Percentiles rank a stretch among this genome's conserved stretches.
phyloP scores from a whole-genome alignment of 2,329 filamentous ascomycete species.

The Colletotrichum scovillei region DNA sequence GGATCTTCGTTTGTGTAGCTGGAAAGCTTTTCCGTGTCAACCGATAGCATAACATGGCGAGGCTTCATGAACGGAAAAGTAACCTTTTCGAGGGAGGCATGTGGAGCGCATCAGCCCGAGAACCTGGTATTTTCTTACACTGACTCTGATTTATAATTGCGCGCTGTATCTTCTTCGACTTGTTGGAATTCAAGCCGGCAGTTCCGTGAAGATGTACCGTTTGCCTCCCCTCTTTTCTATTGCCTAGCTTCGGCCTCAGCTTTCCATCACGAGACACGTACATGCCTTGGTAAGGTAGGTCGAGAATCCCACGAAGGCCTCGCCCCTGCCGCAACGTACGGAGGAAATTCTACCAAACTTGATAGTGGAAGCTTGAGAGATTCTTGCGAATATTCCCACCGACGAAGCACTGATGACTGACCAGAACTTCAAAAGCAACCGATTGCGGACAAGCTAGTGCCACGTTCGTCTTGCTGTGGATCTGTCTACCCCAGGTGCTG shows the following conservation, averaged over 20 bases:
- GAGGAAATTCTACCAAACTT: background rate
- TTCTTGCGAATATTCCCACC: background rate
- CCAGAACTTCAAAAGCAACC: background rate
- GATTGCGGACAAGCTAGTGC: conserved; percentile 10
- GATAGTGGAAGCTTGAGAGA: conserved; percentile 6
- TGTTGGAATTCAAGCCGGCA: conserved; percentile 10
- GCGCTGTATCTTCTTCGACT: background rate
- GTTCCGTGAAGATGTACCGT: conserved; percentile 17
- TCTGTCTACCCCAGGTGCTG: background rate
- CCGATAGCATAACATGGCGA: background rate
- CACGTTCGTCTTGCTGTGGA: background rate
- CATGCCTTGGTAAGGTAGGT: background rate
- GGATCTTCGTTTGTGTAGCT: background rate
- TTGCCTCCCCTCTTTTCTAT: background rate
- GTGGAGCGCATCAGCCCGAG: conserved; percentile 1
- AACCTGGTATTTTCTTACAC: background rate
- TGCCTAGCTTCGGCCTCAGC: background rate
- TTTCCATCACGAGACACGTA: background rate
- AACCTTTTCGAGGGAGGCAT: background rate
- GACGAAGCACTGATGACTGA: background rate
- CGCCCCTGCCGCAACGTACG: background rate
- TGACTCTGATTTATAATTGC: conserved; percentile 27
- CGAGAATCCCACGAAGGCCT: background rate
- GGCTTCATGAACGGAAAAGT: conserved; percentile 22
- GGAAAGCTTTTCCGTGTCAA: background rate